Base-by-base conservation (phyloP, 179 eudicot species). In the Silene coronaria region DNA sequence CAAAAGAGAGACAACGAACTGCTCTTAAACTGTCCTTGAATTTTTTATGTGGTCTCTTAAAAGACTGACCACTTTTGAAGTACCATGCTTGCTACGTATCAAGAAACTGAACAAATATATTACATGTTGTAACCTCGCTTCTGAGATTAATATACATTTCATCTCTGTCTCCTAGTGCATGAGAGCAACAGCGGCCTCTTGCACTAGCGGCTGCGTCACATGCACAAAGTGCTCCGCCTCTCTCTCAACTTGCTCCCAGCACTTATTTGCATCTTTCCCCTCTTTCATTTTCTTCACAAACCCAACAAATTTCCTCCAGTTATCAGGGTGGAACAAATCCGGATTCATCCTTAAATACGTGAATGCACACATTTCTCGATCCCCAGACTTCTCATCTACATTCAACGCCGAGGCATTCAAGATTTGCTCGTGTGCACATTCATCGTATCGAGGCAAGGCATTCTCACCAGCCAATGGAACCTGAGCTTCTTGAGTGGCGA, bases 281-380 rank as follows among this genome's bases (percentile, higher is more conserved):
- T 95, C 99, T 30, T 81, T 87, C 99, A 95, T 95, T 79, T 88
- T 92, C 95, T 95, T 92, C 77, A 95, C 99, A 67, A 95, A 90
- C 13, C 77, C 88, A 10, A 92, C 95, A 60, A 95, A 95, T 48
- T 84, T 81, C 59, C 97, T 86, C 99, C 99, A 95, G 65, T 95
- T 92, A 14, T 95, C 97, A 0, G 89, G 83, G n/a, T 95, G 96
- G 76, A 95, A 95, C 78, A 95, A 57, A 14, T 88, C 89, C 4
- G 91, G 95, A 70, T 86, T 95, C 99, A 95, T 95, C 76, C 99
- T 89, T 83, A 95, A 17, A 34, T 95, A 95, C 0, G 99, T 95
- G 58, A 95, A 95, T 0, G 99, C 99, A 10, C 99, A 95, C 99
- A 95, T 92, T 27, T 86, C 87, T 11, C 82, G 83, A 2, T 85